Evolutionary conservation across 139 green algal species (phyloP).

Genomic region (Chlorella sp.): DNA sequence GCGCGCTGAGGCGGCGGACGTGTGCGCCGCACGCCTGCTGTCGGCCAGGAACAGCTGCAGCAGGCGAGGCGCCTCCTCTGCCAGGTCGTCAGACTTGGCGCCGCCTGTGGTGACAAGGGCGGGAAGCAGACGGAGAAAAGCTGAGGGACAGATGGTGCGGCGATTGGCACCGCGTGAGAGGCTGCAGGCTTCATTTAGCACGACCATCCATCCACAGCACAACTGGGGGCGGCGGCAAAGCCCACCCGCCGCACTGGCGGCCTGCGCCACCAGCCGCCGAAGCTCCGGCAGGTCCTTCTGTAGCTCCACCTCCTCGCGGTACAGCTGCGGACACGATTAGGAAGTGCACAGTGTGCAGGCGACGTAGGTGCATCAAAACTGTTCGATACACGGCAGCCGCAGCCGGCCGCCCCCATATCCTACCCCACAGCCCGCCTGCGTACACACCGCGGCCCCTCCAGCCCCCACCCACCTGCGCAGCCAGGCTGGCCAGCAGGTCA

Average conservation of each 20-base stretch:
- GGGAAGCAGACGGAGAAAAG: not conserved
- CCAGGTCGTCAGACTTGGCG: not conserved
- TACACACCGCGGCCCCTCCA: too few relatives aligned
- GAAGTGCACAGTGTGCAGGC: slow-evolving; percentile 26
- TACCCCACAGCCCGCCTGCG: too few relatives aligned
- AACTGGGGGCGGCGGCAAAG: not conserved
- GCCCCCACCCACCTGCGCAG: too few relatives aligned
- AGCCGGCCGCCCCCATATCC: too few relatives aligned
- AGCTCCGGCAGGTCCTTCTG: slow-evolving; percentile 43
- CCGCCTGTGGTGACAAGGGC: too few relatives aligned
- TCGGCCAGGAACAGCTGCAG: slow-evolving; percentile 58
- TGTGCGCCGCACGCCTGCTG: not conserved
- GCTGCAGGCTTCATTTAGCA: too few relatives aligned
- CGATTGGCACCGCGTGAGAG: too few relatives aligned
- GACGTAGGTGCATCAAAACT: too few relatives aligned
- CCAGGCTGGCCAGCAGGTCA: too few relatives aligned
- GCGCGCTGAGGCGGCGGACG: slow-evolving; percentile 28
- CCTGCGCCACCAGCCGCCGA: slow-evolving; percentile 36
- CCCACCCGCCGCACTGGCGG: not conserved
- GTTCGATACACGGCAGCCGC: too few relatives aligned
- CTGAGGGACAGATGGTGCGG: not conserved
- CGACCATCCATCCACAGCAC: too few relatives aligned
- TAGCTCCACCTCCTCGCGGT: slow-evolving; percentile 13
- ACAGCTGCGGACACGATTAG: slow-evolving; percentile 3
- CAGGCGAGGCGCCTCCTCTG: slow-evolving; percentile 46